Evolutionary conservation across 345 rosid genomes (phyloP), one percentile per base, ranked within the genome.

Genomic region (Murraya paniculata): DNA sequence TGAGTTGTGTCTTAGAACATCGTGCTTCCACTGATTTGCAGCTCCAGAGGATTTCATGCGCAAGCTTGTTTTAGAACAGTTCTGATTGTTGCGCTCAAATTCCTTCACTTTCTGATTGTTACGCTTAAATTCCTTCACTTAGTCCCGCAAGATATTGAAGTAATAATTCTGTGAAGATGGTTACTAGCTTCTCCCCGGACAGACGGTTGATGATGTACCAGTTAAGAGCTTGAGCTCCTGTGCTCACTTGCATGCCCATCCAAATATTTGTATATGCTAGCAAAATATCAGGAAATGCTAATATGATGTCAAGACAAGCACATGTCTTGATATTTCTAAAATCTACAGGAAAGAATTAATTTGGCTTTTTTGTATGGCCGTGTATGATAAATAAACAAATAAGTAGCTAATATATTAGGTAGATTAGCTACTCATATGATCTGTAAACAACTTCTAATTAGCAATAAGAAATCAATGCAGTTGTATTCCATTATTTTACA

Each of bases 1-100:
- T 38, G 71, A 67, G 1, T 36, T 4, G 59, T 27, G 14, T 50
- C 31, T 38, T 48, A 5, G 18, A n/a, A 36, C 28, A 38, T 30
- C 60, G 28, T 41, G 55, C 60, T 78, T 76, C 27, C 61, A 27
- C 22, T 31, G 27, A 39, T 76, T 73, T 76, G 79, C 84, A 86
- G 87, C 83, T 73, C 87, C 89, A 10, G 87, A 86, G 77, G 86
- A 74, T 30, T 86, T 84, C 83, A 82, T 86, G 76, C 80, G 87
- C 70, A 82, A 84, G 81, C 84, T 84, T 24, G 89, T 86, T 48
- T 67, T 84, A 25, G 86, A 84, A 48, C 83, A 84, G 74, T 82
- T 86, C 71, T 86, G 84, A 83, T 62, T 14, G 28, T 35, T 6
- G 33, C 9, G 3, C 58, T 38, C 31, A 11, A 38, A 73, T 39